Percentiles rank a stretch among this genome's conserved stretches.
Evolutionary conservation across 371 early-diverging fungal species (phyloP).

Genomic region (Mucor sp.): DNA sequence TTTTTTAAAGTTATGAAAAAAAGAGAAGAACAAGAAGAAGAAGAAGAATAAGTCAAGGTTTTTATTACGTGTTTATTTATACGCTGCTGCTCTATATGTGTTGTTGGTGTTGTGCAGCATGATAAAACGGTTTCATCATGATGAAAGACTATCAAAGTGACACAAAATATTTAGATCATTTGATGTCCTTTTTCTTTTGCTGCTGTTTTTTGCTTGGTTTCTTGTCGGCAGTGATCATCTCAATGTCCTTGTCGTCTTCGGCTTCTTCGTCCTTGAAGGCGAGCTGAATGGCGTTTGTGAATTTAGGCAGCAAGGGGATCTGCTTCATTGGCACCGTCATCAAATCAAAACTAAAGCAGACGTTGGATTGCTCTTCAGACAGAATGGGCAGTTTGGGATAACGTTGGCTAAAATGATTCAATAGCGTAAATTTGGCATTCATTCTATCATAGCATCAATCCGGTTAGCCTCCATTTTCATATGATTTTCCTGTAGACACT

Average conservation of each 20-base stretch:
- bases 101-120: constrained; percentile 7
- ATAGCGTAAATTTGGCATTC: constrained; percentile 79
- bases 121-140: constrained; percentile 19
- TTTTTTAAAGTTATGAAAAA: neutral
- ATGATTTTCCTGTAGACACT: neutral
- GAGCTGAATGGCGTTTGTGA: constrained; percentile 55
- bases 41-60: neutral
- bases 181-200: constrained; percentile 1
- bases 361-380: constrained; percentile 45
- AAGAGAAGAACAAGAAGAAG: neutral
- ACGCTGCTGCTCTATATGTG: neutral
- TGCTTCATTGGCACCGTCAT: constrained; percentile 71
- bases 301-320: constrained; percentile 64
- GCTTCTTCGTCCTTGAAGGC: constrained; percentile 58
- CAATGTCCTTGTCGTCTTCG: constrained; percentile 26
- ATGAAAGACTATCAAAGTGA: constrained; percentile 4
- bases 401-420: constrained; percentile 99
- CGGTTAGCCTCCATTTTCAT: neutral
- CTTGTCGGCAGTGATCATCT: neutral
- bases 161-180: constrained; percentile 5
- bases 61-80: constrained; percentile 6
- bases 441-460: constrained; percentile 45
- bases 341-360: constrained; percentile 85
- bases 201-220: neutral
- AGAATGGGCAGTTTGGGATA: constrained; percentile 83